These are phyloP conservation scores for Leccinellum rugosiceps DNA, from an alignment of 768 basidiomycete species.

Conservation along the genomic window DNA sequence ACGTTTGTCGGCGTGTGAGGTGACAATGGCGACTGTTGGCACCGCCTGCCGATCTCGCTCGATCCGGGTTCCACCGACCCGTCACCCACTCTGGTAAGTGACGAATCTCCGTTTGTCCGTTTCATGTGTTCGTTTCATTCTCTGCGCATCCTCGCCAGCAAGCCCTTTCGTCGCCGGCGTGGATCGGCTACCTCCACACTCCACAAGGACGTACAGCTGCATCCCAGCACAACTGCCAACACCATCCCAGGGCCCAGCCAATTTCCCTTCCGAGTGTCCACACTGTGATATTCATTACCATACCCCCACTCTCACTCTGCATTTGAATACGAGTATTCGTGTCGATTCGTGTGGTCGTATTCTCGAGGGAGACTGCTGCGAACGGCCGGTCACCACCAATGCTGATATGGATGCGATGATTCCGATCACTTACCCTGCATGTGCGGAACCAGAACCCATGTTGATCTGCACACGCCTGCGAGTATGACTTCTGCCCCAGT, in stretches of 20 bases:
- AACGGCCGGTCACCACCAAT: slow-evolving; percentile 3
- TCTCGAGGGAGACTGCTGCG: slow-evolving; percentile 2
- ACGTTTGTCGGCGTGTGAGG: not conserved
- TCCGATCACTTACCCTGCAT: slow-evolving; percentile 11
- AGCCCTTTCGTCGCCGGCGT: not conserved
- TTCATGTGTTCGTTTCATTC: not conserved
- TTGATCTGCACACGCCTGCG: not conserved
- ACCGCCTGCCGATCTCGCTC: not conserved
- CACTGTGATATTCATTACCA: slow-evolving; percentile 12
- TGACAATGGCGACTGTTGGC: slow-evolving; percentile 10
- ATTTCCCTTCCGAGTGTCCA: not conserved
- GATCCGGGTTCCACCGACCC: not conserved
- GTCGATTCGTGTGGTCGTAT: not conserved
- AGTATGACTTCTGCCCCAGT: not conserved
- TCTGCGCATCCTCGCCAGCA: slow-evolving; percentile 10
- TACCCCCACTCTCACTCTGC: not conserved
- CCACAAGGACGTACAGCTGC: slow-evolving; percentile 59
- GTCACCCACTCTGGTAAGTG: not conserved
- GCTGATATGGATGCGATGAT: not conserved
- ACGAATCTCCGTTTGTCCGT: not conserved
- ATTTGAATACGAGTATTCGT: not conserved
- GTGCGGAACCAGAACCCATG: slow-evolving; percentile 9
- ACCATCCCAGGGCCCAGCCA: slow-evolving; percentile 46
- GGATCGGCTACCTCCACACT: slow-evolving; percentile 56
- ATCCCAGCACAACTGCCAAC: slow-evolving; percentile 64